Conservation (phyloP, 2,329 filamentous ascomycete species). For the Botrytis cinerea region DNA sequence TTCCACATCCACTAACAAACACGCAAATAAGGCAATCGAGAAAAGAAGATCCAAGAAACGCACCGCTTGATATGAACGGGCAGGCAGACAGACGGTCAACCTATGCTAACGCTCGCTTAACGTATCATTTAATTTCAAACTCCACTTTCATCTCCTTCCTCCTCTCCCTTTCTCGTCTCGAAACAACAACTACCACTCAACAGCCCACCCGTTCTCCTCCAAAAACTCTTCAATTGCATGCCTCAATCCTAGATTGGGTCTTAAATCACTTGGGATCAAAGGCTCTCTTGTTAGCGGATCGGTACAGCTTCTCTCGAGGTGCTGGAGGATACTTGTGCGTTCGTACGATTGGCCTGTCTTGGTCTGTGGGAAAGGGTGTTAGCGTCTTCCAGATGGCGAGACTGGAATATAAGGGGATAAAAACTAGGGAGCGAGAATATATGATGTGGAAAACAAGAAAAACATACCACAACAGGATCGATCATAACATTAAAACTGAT, state of each 20-base stretch:
- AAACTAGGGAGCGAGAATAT: no score
- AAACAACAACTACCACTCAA: constrained; percentile 68
- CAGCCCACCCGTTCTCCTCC: constrained; percentile 85
- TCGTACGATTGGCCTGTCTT: constrained; percentile 92
- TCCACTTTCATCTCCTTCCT: no score
- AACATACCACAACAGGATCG: constrained; percentile 56
- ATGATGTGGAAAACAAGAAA: not conserved
- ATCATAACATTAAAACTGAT: constrained; percentile 75
- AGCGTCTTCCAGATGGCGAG: not conserved
- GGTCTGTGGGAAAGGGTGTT: constrained; percentile 51
- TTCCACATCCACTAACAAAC: not conserved
- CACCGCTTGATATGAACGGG: not conserved
- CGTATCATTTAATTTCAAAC: not conserved
- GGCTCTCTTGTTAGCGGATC: constrained; percentile 85
- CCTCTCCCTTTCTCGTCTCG: not conserved
- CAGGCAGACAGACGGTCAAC: not conserved
- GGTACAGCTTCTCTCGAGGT: constrained; percentile 70
- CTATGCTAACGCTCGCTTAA: constrained; percentile 1
- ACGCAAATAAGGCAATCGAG: not conserved
- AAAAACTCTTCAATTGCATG: constrained; percentile 85
- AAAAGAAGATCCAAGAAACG: not conserved
- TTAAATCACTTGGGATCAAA: constrained; percentile 66
- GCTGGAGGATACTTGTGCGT: constrained; percentile 79
- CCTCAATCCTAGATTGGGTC: constrained; percentile 79
- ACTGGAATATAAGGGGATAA: not conserved